Base-by-base conservation (phyloP, 2,329 filamentous ascomycete species). In the Colletotrichum cereale region DNA sequence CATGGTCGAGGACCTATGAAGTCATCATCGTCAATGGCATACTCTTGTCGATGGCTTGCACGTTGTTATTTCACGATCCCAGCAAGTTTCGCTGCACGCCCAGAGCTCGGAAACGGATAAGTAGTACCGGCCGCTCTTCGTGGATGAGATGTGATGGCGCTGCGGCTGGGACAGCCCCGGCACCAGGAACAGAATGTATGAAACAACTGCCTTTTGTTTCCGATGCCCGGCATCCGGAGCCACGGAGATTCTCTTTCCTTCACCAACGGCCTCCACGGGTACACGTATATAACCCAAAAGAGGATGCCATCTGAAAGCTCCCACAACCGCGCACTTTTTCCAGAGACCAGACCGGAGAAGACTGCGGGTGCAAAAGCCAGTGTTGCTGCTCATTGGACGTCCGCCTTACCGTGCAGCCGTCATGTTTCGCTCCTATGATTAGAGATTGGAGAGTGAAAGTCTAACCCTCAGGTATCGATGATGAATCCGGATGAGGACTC, bases 141-240 rank as follows among this genome's bases (percentile, higher is more conserved):
- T n/a, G 48, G 38, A 50, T 40, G 42, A 31, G 34, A 47, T 34
- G n/a, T 8, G 18, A n/a, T 42, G 26, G 24, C n/a, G 5, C 8
- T 24, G 56, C 26, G 16, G 44, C 52, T 40, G 57, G 67, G 53
- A 21, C 34, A 68, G 31, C 66, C 65, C 65, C 2, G 53, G 53
- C 53, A 64, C 58, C n/a, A 31, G 21, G 10, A 29, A 29, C 26
- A 61, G 53, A 63, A 31, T 47, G 58, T 53, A 71, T 71, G 65
- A 71, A 71, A 71, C 69, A 68, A 60, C 53, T 53, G 44, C 38
- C 60, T 40, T 42, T 55, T 64, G 65, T 71, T 71, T 71, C 69
- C 65, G 69, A 64, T 64, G 29, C 69, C 60, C 69, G 69, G 69
- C 58, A 42, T n/a, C 69, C 57, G 69, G 65, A 68, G 58, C 40